Conservation (phyloP, 192 early-diverging fungal species). For the Backusella westeae region DNA sequence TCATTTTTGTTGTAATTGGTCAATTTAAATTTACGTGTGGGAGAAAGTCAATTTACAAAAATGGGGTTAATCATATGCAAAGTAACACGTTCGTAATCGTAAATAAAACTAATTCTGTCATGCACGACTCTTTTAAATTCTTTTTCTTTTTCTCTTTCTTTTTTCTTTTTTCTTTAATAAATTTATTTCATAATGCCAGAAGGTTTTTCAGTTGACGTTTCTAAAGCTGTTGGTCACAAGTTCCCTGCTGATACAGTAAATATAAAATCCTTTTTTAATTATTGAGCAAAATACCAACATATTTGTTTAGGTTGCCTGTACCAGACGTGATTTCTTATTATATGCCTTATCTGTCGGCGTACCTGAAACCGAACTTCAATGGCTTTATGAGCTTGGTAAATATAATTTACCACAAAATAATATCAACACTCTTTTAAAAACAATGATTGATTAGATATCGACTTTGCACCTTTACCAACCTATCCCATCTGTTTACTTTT, state of each 20-base stretch:
- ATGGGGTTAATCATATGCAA: neutral
- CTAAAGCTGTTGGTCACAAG: slow-evolving; percentile 57
- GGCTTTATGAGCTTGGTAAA: slow-evolving; percentile 58
- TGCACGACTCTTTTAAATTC: neutral
- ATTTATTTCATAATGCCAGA: slow-evolving; percentile 10
- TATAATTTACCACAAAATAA: neutral
- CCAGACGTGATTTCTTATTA: slow-evolving; percentile 68
- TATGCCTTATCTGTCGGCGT: slow-evolving; percentile 71
- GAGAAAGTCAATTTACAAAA: neutral
- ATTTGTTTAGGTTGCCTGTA: slow-evolving; percentile 46
- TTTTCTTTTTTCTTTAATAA: slow-evolving; percentile 11
- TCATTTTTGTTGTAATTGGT: neutral
- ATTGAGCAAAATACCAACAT: neutral
- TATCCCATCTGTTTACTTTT: slow-evolving; percentile 67
- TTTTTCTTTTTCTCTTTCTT: neutral
- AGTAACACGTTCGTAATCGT: neutral
- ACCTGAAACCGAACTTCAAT: slow-evolving; percentile 55
- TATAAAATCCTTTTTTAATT: too few species aligned
- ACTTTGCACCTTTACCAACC: slow-evolving; percentile 69
- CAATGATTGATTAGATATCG: slow-evolving; percentile 37
- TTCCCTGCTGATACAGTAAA: slow-evolving; percentile 39
- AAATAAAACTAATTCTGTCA: neutral
- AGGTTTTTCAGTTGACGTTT: slow-evolving; percentile 44
- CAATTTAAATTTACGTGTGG: neutral
- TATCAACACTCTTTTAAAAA: neutral